phyloP scores from a whole-genome alignment of 768 basidiomycete genomes.

The Tephrocybe sp. region DNA sequence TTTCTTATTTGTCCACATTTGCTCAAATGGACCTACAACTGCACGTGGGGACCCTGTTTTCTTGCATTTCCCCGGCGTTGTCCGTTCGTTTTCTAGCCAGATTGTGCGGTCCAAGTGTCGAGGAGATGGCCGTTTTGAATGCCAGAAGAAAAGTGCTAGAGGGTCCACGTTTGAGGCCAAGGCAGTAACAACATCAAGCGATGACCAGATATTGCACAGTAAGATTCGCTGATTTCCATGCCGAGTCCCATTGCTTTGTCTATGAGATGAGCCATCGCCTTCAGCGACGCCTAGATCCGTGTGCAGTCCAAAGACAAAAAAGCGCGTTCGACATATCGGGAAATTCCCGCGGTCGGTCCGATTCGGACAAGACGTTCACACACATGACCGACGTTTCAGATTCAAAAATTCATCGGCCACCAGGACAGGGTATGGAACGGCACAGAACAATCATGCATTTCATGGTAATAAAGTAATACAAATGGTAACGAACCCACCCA shows the following conservation, averaged over 20 bases:
- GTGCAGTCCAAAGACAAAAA: background rate
- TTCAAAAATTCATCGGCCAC: background rate
- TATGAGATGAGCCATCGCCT: background rate
- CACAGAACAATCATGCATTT: slow-evolving; percentile 7
- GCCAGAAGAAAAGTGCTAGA: background rate
- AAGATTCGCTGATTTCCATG: background rate
- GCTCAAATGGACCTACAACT: slow-evolving; percentile 5
- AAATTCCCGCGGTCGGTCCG: background rate
- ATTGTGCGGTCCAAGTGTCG: background rate
- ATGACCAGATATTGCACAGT: background rate
- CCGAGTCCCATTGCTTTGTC: slow-evolving; percentile 2
- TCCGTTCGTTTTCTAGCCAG: background rate
- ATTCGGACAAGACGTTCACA: background rate
- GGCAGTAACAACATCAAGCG: background rate
- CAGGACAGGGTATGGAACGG: too few relatives aligned
- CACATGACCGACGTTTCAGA: background rate
- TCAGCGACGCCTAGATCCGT: background rate
- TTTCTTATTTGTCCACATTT: slow-evolving; percentile 23
- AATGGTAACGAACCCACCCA: slow-evolving; percentile 21
- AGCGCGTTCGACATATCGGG: background rate
- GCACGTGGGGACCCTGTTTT: slow-evolving; percentile 1
- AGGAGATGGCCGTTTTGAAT: background rate
- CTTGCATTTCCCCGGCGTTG: background rate
- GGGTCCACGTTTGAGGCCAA: background rate
- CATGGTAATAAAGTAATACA: slow-evolving; percentile 12